These are phyloP conservation scores for Takashimella koratensis DNA, from an alignment of 1,284 basidiomycete genomes.

Conservation along the genomic window DNA sequence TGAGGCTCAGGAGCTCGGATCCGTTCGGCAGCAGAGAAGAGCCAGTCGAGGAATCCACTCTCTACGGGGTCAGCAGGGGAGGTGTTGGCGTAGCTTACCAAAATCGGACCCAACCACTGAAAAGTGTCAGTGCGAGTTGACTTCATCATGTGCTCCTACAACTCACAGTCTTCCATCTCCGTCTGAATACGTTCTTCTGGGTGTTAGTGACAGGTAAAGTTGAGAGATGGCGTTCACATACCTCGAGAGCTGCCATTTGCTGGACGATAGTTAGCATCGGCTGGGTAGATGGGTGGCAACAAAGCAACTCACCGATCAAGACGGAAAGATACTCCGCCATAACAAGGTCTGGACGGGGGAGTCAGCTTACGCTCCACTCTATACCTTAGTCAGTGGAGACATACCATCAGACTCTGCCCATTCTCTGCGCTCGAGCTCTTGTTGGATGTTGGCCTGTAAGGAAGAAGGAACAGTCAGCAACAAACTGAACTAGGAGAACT, in stretches of 20 bases:
- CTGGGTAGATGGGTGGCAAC: background rate
- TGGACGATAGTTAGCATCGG: constrained; percentile 4
- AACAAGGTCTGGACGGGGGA: constrained; percentile 42
- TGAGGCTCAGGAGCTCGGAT: constrained; percentile 12
- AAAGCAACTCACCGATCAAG: constrained; percentile 34
- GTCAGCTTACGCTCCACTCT: too few relatives aligned
- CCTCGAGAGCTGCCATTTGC: constrained; percentile 39
- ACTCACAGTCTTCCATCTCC: constrained; percentile 43
- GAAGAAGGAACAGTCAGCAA: background rate
- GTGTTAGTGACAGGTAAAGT: background rate
- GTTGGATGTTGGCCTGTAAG: constrained; percentile 37
- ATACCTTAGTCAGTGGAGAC: too few relatives aligned
- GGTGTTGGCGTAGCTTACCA: constrained; percentile 7
- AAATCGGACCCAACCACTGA: constrained; percentile 33
- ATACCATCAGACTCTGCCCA: constrained; percentile 44
- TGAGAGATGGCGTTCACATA: too few relatives aligned
- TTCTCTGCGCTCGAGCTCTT: constrained; percentile 42
- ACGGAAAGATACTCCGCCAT: constrained; percentile 48
- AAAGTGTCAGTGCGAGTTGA: background rate
- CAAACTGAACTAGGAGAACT: background rate
- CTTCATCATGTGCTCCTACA: background rate
- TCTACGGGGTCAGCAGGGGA: constrained; percentile 20
- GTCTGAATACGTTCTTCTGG: constrained; percentile 33
- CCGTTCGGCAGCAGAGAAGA: constrained; percentile 26
- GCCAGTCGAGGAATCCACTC: constrained; percentile 38